Base-by-base conservation (phyloP, 2,329 filamentous ascomycete genomes). In the Fusarium citri region DNA sequence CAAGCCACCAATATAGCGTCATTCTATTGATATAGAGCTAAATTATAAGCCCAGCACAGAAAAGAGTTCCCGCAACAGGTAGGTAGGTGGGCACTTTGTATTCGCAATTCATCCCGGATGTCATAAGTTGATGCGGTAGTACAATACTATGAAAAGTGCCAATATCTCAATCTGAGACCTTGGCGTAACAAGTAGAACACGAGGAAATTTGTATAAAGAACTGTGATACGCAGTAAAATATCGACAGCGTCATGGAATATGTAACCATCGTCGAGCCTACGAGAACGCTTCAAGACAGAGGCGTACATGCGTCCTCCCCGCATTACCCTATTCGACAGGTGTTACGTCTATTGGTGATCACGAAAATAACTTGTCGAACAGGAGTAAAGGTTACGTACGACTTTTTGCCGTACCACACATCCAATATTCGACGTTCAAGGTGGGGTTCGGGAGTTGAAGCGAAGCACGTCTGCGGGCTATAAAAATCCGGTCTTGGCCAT, bases 401-500 rank as follows among this genome's bases (percentile, higher is more conserved):
- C 16, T n/a, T 11, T 7, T 3, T 37, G 18, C 34, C n/a, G 9
- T 7, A 37, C 7, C 10, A n/a, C 34, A 7, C 10, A 37, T 4
- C 10, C 34, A n/a, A n/a, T n/a, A n/a, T n/a, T n/a, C n/a, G n/a
- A n/a, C n/a, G n/a, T n/a, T n/a, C n/a, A n/a, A n/a, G n/a, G n/a
- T n/a, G n/a, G n/a, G 3, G 4, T 37, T 37, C 34, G 6, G 18
- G 9, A 6, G 16, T 37, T 37, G 9, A n/a, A 37, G 10, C 12
- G 3, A n/a, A n/a, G 34, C 5, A 11, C 1, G 10, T n/a, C 9
- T 4, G 1, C 0, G 6, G 2, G 18, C 3, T 37, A 37, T 37
- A 37, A 34, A 34, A 16, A 3, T 10, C 2, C 8, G 8, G 15
- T 1, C 30, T 31, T 31, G 30, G 30, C 28, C 14, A 30, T 6